Evolutionary conservation across 192 early-diverging fungal species (phyloP).

Genomic region (Dissophora globulifera): DNA sequence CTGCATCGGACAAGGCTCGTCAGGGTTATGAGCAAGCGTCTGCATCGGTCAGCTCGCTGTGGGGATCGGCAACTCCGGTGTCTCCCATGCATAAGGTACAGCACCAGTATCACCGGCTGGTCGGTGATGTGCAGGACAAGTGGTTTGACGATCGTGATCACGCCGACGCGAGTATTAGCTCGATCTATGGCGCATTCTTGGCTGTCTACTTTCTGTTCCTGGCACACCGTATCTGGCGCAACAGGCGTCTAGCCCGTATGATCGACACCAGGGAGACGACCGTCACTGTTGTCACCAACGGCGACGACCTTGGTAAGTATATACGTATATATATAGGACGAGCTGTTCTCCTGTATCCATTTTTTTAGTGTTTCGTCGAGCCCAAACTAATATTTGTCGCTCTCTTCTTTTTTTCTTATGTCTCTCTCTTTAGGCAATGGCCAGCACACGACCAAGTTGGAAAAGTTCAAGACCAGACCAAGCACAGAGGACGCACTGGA

Average conservation of each 20-base stretch:
- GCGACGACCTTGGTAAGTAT: slow-evolving; percentile 4
- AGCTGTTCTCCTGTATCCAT: too few relatives aligned
- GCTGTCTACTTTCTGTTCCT: slow-evolving; percentile 26
- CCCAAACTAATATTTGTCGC: too few relatives aligned
- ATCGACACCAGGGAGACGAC: slow-evolving; percentile 14
- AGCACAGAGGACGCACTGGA: slow-evolving; percentile 18
- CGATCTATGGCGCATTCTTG: slow-evolving; percentile 31
- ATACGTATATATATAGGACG: too few relatives aligned
- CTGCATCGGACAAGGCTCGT: slow-evolving; percentile 29
- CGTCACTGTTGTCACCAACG: slow-evolving; percentile 19
- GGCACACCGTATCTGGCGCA: slow-evolving; percentile 26
- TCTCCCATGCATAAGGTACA: slow-evolving; percentile 11
- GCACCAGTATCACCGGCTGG: slow-evolving; percentile 11
- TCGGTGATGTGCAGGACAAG: slow-evolving; percentile 7
- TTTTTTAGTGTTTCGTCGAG: too few relatives aligned
- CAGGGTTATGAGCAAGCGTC: slow-evolving; percentile 32
- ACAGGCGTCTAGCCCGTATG: slow-evolving; percentile 10
- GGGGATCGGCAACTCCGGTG: slow-evolving; percentile 22
- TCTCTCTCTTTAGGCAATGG: neutral
- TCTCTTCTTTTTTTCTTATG: neutral
- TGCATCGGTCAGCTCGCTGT: slow-evolving; percentile 28
- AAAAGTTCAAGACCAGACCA: slow-evolving; percentile 22
- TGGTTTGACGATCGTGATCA: slow-evolving; percentile 12
- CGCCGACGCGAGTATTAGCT: slow-evolving; percentile 11
- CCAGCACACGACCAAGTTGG: slow-evolving; percentile 17